These are phyloP conservation scores for Xylaria sp. DNA, from an alignment of 2,329 filamentous ascomycete species.

Conservation along the genomic window DNA sequence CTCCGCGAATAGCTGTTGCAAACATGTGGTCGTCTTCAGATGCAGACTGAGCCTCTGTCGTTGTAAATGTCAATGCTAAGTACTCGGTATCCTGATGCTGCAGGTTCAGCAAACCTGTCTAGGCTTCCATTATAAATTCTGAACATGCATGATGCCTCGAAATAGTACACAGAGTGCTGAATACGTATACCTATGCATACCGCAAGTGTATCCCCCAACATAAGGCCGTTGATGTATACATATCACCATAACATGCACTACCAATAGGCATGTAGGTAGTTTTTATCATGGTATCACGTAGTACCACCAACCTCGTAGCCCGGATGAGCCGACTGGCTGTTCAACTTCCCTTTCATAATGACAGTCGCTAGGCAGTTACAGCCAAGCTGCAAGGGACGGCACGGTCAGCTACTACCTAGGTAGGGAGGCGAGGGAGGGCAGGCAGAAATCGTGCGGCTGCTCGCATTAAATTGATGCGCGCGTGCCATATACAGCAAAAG, in stretches of 20 bases:
- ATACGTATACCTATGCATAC: not conserved
- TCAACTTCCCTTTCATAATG: not conserved
- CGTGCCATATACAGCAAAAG: not conserved
- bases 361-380: not conserved
- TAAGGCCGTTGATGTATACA: not conserved
- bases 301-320: not conserved
- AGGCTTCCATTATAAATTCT: not conserved
- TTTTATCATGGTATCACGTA: not conserved
- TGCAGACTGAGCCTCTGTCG: constrained; percentile 11
- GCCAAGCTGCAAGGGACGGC: not conserved
- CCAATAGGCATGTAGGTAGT: not conserved
- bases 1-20: constrained; percentile 12
- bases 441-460: not conserved
- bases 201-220: not conserved
- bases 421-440: not conserved
- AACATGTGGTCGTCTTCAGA: constrained; percentile 20
- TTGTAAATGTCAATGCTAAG: not conserved
- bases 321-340: not conserved
- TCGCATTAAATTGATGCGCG: not conserved
- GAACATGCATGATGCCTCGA: not conserved
- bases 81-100: not conserved
- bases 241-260: not conserved
- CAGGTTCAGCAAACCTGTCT: not conserved
- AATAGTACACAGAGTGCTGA: not conserved
- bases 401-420: not conserved